Evolutionary conservation across 495 filamentous ascomycete genomes (phyloP), one percentile per base, ranked within the genome.

Genomic region (Neurospora sp.): DNA sequence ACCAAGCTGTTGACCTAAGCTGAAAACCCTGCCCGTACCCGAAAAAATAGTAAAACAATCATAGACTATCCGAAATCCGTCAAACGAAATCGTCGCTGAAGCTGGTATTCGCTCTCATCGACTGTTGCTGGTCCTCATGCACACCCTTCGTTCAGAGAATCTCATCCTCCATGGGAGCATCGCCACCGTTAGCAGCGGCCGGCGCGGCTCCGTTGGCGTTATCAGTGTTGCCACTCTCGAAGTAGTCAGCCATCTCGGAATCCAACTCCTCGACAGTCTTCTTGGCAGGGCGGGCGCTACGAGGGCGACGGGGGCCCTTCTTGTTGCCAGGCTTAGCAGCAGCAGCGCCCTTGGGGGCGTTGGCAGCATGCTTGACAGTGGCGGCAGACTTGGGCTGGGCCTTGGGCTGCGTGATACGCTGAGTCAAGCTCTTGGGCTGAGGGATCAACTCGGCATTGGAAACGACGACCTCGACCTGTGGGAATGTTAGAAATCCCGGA

Each of bases 191-290:
- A 27, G 78, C 76, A 27, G 78, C 74, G 39, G 79, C 74, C 8
- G 81, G 76, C 14, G 83, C 86, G 70, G 85, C 85, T 69, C 82
- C 83, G 76, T 82, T 85, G 70, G 81, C 79, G 70, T 77, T 79
- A 4, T 84, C 85, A 69, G 78, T 79, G 42, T 72, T 75, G 69
- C 49, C 41, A 40, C 31, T 20, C 27, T 85, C 88, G 77, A 95
- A 97, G 84, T 97, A 97, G 77, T 98, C 95, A 8, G 88, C 88
- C 95, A 98, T 97, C 78, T 98, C 95, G 9, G 92, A 93, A 80
- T 98, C 95, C 12, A 98, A 87, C 84, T 98, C 93, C 80, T 97
- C 94, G 4, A 90, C 88, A 12, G 93, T 94, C 90, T 97, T 97
- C 90, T 96, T 97, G n/a, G 86, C 82, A 7, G 89, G 89, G 71